Percentiles rank a stretch among this genome's conserved stretches.
phyloP scores from a whole-genome alignment of 805 yeast species.

The Wickerhamomyces silvicola region DNA sequence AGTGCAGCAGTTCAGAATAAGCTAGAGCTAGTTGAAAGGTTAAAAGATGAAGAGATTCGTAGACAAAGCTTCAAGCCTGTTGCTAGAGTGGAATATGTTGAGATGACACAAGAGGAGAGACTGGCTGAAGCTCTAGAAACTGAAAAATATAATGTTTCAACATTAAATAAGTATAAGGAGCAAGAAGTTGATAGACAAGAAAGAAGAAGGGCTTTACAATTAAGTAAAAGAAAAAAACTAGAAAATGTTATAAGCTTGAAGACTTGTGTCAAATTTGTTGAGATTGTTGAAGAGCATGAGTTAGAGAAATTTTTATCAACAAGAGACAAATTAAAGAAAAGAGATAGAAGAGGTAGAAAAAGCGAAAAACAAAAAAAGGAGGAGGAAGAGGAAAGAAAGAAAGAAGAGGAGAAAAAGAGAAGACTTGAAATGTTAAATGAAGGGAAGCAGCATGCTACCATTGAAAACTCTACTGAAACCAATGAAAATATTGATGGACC shows the following conservation, averaged over 20 bases:
- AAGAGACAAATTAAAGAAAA: slow-evolving; percentile 33
- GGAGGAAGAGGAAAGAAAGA: slow-evolving; percentile 25
- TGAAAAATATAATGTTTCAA: slow-evolving; percentile 65
- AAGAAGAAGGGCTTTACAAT: slow-evolving; percentile 64
- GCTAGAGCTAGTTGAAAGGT: slow-evolving; percentile 64
- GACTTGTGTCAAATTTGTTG: slow-evolving; percentile 42
- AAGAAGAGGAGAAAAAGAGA: slow-evolving; percentile 23
- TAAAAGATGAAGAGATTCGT: slow-evolving; percentile 62
- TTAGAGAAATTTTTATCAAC: slow-evolving; percentile 35
- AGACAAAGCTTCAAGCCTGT: slow-evolving; percentile 39
- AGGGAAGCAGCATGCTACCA: slow-evolving; percentile 3
- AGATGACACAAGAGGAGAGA: slow-evolving; percentile 38
- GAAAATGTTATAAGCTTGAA: slow-evolving; percentile 49
- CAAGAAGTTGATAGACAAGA: slow-evolving; percentile 79
- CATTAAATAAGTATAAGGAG: slow-evolving; percentile 73
- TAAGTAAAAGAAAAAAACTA: slow-evolving; percentile 57
- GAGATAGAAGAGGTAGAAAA: slow-evolving; percentile 37
- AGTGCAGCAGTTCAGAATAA: slow-evolving; percentile 72
- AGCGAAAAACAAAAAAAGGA: slow-evolving; percentile 36
- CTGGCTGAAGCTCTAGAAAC: slow-evolving; percentile 80
- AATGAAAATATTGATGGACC: background rate
- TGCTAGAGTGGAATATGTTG: slow-evolving; percentile 33
- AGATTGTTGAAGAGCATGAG: slow-evolving; percentile 59
- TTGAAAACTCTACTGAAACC: background rate
- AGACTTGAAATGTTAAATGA: slow-evolving; percentile 18